phyloP scores from a whole-genome alignment of 1,139 yeast species.

The Zygosaccharomyces sapae region DNA sequence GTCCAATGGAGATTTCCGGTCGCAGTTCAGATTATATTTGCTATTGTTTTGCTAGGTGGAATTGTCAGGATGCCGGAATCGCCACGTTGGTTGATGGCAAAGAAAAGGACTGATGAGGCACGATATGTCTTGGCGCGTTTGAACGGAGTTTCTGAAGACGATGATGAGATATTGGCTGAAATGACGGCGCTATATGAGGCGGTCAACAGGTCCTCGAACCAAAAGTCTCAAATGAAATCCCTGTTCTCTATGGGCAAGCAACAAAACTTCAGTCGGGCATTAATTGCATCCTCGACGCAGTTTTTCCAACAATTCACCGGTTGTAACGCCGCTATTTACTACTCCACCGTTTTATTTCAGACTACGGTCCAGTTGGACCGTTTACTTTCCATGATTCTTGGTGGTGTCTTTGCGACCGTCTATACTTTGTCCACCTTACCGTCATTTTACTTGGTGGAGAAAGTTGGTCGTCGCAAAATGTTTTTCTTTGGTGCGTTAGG shows the following conservation, averaged over 20 bases:
- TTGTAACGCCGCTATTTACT: slow-evolving; percentile 66
- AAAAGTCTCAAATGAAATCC: slow-evolving; percentile 39
- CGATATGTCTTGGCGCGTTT: slow-evolving; percentile 31
- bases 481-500: slow-evolving; percentile 42
- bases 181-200: slow-evolving; percentile 38
- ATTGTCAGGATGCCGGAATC: slow-evolving; percentile 55
- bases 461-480: slow-evolving; percentile 58
- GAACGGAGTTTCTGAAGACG: slow-evolving; percentile 36
- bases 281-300: slow-evolving; percentile 61
- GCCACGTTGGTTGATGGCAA: slow-evolving; percentile 67
- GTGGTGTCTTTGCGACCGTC: slow-evolving; percentile 61
- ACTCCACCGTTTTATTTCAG: slow-evolving; percentile 60
- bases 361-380: slow-evolving; percentile 48
- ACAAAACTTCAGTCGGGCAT: slow-evolving; percentile 40
- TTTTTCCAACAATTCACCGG: slow-evolving; percentile 54
- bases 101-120: slow-evolving; percentile 51
- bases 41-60: slow-evolving; percentile 36
- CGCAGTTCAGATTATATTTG: slow-evolving; percentile 45
- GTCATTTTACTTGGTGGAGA: slow-evolving; percentile 60
- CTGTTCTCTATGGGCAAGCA: slow-evolving; percentile 52
- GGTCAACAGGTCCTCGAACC: slow-evolving; percentile 35
- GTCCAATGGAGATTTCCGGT: slow-evolving; percentile 50
- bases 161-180: slow-evolving; percentile 47
- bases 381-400: slow-evolving; percentile 53
- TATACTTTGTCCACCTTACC: slow-evolving; percentile 62